Conservation (phyloP, 73 alveolate species). For the Urostyla sp. region DNA sequence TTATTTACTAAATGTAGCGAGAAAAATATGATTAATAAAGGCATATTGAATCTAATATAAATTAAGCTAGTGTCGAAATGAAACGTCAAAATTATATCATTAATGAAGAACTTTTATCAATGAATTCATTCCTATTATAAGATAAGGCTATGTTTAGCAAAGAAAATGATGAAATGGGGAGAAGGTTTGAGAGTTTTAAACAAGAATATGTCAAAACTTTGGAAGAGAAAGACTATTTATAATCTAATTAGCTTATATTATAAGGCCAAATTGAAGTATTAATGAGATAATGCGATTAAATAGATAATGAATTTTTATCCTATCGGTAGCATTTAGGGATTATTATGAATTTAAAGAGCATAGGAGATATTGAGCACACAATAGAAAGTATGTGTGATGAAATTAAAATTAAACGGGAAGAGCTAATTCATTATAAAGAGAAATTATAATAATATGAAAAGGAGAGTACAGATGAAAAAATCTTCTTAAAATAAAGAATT, state of each 20-base stretch:
- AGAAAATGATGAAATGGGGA: background rate
- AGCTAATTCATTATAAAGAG: background rate
- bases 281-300: background rate
- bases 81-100: constrained; percentile 4
- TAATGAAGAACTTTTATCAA: constrained; percentile 13
- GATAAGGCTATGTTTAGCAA: background rate
- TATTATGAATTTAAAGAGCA: background rate
- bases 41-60: background rate
- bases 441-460: background rate
- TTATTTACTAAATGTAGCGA: background rate
- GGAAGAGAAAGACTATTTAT: constrained; percentile 9
- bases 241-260: background rate
- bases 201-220: constrained; percentile 1
- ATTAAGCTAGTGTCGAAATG: background rate
- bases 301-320: background rate
- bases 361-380: background rate
- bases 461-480: background rate
- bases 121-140: background rate
- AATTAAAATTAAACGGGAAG: background rate
- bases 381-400: background rate
- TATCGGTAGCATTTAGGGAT: background rate
- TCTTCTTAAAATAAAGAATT: background rate
- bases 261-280: constrained; percentile 4
- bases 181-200: constrained; percentile 4
- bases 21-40: background rate